phyloP scores from a whole-genome alignment of 1,284 basidiomycete species.

The Apiotrichum porosum region DNA sequence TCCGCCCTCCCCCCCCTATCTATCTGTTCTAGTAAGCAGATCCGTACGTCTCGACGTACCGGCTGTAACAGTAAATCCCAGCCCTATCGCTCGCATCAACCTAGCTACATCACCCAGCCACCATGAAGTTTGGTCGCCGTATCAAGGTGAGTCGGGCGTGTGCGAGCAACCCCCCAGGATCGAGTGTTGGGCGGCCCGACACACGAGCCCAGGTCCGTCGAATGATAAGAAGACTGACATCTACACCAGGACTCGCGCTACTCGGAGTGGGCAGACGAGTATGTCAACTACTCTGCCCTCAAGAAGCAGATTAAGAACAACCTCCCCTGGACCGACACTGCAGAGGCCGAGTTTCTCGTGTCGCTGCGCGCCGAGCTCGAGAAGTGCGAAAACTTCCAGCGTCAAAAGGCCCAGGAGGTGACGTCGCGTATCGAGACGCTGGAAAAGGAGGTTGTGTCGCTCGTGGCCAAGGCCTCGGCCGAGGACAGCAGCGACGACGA shows the following conservation, averaged over 20 bases:
- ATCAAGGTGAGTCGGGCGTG: slow-evolving; percentile 60
- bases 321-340: slow-evolving; percentile 63
- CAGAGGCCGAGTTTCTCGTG: slow-evolving; percentile 73
- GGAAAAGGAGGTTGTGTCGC: slow-evolving; percentile 68
- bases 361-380: slow-evolving; percentile 83
- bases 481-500: slow-evolving; percentile 48
- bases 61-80: not conserved
- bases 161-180: not conserved
- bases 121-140: slow-evolving; percentile 84
- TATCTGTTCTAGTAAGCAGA: no score
- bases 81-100: not conserved
- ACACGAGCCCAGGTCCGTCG: no score
- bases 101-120: not conserved
- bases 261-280: slow-evolving; percentile 83
- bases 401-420: slow-evolving; percentile 80
- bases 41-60: no score
- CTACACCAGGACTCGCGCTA: slow-evolving; percentile 69
- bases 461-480: slow-evolving; percentile 55
- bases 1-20: no score
- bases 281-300: slow-evolving; percentile 80
- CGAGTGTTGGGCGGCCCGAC: not conserved
- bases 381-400: slow-evolving; percentile 95
- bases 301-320: slow-evolving; percentile 77
- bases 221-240: no score
- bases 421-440: slow-evolving; percentile 72